phyloP scores from a whole-genome alignment of 148 eudicot genomes.

The Rheum nobile region DNA sequence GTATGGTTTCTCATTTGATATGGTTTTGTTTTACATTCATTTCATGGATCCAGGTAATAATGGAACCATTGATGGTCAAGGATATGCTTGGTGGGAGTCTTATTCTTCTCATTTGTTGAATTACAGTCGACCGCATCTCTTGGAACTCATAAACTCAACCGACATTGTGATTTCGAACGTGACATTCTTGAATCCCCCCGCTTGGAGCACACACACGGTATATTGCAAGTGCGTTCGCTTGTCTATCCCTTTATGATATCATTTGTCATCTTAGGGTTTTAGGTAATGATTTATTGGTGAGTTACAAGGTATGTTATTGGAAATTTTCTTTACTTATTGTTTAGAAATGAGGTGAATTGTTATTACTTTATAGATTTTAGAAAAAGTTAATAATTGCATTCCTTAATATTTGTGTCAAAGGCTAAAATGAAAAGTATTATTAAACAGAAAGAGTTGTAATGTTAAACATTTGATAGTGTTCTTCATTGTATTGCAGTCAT shows the following conservation, averaged over 20 bases:
- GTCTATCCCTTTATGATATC: background rate
- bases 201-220: slow-evolving; percentile 48
- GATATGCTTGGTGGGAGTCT: slow-evolving; percentile 60
- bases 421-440: no score
- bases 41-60: slow-evolving; percentile 34
- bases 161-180: slow-evolving; percentile 44
- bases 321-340: no score
- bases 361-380: no score
- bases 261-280: no score
- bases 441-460: no score
- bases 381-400: no score
- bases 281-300: no score
- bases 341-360: no score
- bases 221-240: slow-evolving; percentile 47
- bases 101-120: slow-evolving; percentile 35
- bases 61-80: slow-evolving; percentile 70
- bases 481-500: slow-evolving; percentile 25
- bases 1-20: background rate
- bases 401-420: no score
- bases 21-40: background rate
- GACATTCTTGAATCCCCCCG: slow-evolving; percentile 53
- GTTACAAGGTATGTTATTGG: no score
- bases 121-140: slow-evolving; percentile 51
- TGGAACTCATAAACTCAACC: slow-evolving; percentile 41
- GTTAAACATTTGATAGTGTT: background rate